A percentile compares a stretch with the other conserved stretches of the same genome.
Evolutionary conservation across 2,329 filamentous ascomycete species (phyloP).

Genomic region (Cercospora canescens): DNA sequence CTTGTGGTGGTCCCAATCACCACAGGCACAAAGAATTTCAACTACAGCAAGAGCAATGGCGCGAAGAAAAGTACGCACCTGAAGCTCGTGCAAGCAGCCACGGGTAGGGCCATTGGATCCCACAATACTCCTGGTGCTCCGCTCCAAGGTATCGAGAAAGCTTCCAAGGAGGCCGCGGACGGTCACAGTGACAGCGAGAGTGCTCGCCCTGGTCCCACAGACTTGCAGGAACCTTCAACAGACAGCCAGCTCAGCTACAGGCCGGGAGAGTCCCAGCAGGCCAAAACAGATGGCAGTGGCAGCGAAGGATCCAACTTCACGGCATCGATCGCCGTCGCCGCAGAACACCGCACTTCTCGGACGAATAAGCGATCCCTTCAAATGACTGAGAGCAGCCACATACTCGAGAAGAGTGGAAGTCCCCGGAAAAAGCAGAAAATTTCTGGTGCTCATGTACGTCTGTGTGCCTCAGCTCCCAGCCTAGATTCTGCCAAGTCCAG

Average conservation of each 20-base stretch:
- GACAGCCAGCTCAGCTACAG: background rate
- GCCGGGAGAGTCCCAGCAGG: background rate
- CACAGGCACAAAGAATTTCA: background rate
- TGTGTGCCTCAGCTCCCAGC: too few relatives aligned
- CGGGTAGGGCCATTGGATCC: too few relatives aligned
- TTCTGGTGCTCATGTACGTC: too few relatives aligned
- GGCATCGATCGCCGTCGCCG: too few relatives aligned
- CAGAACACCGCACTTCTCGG: background rate
- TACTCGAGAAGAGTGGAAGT: background rate
- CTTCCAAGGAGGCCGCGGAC: background rate
- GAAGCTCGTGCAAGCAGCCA: background rate
- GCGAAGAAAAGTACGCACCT: background rate
- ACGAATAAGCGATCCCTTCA: background rate
- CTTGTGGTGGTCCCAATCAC: background rate
- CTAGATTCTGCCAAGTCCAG: too few relatives aligned
- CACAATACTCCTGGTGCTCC: too few relatives aligned
- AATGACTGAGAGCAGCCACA: background rate
- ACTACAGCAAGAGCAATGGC: background rate
- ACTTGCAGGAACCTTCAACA: background rate
- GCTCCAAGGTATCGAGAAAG: background rate
- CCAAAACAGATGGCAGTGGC: too few relatives aligned
- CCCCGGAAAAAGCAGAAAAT: background rate
- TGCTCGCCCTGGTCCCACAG: background rate
- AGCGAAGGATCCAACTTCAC: too few relatives aligned
- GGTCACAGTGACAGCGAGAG: background rate